Percentiles rank a stretch among this genome's conserved stretches.
Evolutionary conservation across 176 grass and related monocot genomes (phyloP).

Genomic region (Urochloa ruziziensis): DNA sequence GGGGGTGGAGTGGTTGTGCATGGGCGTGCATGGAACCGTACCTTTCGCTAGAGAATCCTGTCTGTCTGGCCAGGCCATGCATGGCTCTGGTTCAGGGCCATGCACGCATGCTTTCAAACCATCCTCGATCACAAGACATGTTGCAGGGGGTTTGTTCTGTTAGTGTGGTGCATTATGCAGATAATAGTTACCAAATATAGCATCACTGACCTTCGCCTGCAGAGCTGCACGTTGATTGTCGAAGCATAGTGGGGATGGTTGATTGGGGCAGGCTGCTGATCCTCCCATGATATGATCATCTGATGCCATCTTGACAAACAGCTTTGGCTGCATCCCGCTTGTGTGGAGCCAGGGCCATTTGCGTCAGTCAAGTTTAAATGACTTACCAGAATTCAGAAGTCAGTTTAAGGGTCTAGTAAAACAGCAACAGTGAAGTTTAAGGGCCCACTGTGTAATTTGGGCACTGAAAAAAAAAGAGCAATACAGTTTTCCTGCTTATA

Average conservation of each 20-base stretch:
- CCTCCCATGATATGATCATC: constrained; percentile 46
- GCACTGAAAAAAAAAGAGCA: neutral
- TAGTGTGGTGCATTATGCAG: constrained; percentile 43
- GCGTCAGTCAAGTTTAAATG: constrained; percentile 8
- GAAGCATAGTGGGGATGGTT: constrained; percentile 14
- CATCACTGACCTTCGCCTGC: constrained; percentile 38
- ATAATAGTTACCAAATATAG: constrained; percentile 72
- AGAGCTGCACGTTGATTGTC: constrained; percentile 51
- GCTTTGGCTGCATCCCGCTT: constrained; percentile 10
- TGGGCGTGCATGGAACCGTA: constrained; percentile 63
- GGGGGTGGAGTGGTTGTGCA: constrained; percentile 42
- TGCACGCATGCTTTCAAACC: constrained; percentile 37
- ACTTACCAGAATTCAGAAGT: constrained; percentile 14
- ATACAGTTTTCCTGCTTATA: neutral
- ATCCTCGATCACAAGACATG: constrained; percentile 34
- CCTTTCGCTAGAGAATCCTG: constrained; percentile 53
- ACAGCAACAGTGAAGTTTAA: neutral
- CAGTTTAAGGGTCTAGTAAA: constrained; percentile 10
- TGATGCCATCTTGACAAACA: constrained; percentile 30
- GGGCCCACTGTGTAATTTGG: neutral
- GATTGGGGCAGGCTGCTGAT: constrained; percentile 32
- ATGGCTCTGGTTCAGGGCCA: constrained; percentile 35
- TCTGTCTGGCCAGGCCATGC: constrained; percentile 31
- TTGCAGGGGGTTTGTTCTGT: constrained; percentile 34
- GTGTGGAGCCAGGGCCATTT: constrained; percentile 27